phyloP scores from a whole-genome alignment of 202 grass and related monocot species.

The Setaria viridis region DNA sequence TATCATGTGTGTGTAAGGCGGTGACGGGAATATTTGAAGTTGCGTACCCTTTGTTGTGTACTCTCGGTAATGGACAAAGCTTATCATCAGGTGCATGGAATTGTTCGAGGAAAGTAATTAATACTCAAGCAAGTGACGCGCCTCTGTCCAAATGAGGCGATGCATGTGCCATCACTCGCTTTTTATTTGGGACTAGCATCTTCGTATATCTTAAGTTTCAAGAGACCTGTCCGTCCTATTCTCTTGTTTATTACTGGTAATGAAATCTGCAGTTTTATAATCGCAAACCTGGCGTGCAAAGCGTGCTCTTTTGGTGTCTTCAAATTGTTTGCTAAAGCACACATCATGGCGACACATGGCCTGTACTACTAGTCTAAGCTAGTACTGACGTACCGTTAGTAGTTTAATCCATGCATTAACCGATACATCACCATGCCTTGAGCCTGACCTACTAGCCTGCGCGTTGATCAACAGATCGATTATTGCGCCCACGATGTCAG shows the following conservation, averaged over 20 bases:
- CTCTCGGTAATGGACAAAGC: neutral
- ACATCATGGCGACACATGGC: neutral
- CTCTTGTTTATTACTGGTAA: neutral
- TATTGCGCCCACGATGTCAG: neutral
- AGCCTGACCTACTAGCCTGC: neutral
- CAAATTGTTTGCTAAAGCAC: slow-evolving; percentile 18
- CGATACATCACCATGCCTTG: slow-evolving; percentile 3
- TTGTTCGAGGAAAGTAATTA: neutral
- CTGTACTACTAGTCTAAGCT: neutral
- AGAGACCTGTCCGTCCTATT: neutral
- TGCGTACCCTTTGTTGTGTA: neutral
- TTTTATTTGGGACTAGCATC: neutral
- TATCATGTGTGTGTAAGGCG: no score
- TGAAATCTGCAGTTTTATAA: slow-evolving; percentile 2
- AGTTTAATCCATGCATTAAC: neutral
- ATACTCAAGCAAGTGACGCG: neutral
- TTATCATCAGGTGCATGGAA: neutral
- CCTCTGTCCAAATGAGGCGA: neutral
- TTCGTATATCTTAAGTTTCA: neutral
- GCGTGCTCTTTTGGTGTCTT: slow-evolving; percentile 34
- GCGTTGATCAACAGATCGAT: neutral
- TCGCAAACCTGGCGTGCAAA: neutral
- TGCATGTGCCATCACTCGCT: neutral
- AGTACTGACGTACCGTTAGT: neutral
- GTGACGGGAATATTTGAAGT: neutral